Evolutionary conservation across 768 basidiomycete genomes (phyloP).

Genomic region (Mycena crocata): DNA sequence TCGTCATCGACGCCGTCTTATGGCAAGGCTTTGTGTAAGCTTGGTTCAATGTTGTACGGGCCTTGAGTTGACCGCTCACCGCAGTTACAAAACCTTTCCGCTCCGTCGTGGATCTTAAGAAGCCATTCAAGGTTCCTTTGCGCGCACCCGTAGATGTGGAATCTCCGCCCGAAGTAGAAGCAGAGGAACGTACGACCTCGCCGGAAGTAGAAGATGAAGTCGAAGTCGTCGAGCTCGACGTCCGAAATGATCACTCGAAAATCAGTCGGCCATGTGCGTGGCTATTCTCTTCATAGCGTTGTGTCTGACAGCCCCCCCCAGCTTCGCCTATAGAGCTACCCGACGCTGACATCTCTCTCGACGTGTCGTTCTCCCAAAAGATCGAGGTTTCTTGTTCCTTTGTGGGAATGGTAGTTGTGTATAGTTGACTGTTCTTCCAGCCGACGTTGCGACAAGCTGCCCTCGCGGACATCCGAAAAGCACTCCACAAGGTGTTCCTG

Average conservation of each 20-base stretch:
- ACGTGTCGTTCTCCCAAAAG: slow-evolving; percentile 31
- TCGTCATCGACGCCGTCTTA: slow-evolving; percentile 17
- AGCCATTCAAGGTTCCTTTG: slow-evolving; percentile 63
- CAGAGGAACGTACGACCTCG: slow-evolving; percentile 7
- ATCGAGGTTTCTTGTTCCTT: slow-evolving; percentile 15
- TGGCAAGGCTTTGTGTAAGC: slow-evolving; percentile 43
- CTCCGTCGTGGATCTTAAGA: slow-evolving; percentile 54
- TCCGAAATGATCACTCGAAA: not conserved
- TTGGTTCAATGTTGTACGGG: not conserved
- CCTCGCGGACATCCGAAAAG: slow-evolving; percentile 20
- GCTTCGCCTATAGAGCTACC: slow-evolving; percentile 32
- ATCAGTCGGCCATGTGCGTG: slow-evolving; percentile 20
- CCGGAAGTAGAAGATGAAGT: not conserved
- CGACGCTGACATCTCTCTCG: slow-evolving; percentile 22
- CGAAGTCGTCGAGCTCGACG: slow-evolving; percentile 10
- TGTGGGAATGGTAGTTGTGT: too few species aligned
- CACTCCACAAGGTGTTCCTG: slow-evolving; percentile 28
- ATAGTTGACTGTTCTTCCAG: too few species aligned
- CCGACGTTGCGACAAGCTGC: slow-evolving; percentile 13
- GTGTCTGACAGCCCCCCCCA: not conserved
- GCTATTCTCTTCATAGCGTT: not conserved
- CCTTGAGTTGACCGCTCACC: not conserved
- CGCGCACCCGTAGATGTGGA: not conserved
- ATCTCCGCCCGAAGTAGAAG: slow-evolving; percentile 4
- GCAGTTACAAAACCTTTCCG: slow-evolving; percentile 61